Evolutionary conservation across 176 grass and related monocot genomes (phyloP).

Genomic region (Aegilops speltoides): DNA sequence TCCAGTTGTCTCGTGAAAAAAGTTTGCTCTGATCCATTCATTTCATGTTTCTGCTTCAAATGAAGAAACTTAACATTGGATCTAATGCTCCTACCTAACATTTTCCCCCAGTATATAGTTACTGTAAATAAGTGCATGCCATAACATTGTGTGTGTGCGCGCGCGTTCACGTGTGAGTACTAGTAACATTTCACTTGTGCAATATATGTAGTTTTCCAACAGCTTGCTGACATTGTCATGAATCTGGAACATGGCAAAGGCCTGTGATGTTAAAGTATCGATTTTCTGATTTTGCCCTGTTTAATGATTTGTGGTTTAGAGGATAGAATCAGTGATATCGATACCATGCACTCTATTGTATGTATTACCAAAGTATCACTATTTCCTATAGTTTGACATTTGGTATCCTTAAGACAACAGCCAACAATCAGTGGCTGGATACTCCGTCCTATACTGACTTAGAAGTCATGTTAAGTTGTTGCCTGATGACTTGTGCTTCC

Average conservation of each 20-base stretch:
- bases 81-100: too few species aligned
- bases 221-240: background rate
- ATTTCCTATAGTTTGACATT: slow-evolving; percentile 15
- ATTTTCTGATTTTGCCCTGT: background rate
- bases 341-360: background rate
- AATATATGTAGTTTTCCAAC: background rate
- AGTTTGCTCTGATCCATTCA: background rate
- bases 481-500: background rate
- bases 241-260: background rate
- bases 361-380: background rate
- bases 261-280: background rate
- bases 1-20: background rate
- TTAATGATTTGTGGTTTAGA: background rate
- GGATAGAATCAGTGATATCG: background rate
- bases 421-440: background rate
- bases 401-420: background rate
- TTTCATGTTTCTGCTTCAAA: background rate
- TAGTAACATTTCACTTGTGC: background rate
- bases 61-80: too few species aligned
- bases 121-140: too few species aligned
- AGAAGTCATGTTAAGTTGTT: background rate
- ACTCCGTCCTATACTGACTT: background rate
- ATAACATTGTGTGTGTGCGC: too few species aligned
- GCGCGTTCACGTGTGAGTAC: too few species aligned
- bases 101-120: too few species aligned